These are phyloP conservation scores for Bonia amplexicaulis DNA, from an alignment of 176 grass and related monocot genomes.

Conservation along the genomic window DNA sequence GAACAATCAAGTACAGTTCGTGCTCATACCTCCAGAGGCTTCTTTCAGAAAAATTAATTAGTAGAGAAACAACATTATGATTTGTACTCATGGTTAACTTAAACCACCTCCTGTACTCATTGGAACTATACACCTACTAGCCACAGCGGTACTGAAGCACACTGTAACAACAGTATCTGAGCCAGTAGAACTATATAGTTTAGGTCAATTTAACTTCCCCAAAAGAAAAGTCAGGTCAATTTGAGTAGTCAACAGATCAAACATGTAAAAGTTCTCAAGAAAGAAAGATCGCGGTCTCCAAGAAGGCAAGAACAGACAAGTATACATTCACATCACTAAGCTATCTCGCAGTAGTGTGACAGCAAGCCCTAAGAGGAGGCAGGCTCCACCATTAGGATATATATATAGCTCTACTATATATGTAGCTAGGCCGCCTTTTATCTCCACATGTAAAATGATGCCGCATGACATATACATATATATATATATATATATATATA, in stretches of 20 bases:
- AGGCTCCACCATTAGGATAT: constrained; percentile 1
- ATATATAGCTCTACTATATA: neutral
- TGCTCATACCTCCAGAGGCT: neutral
- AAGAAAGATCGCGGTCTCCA: constrained; percentile 38
- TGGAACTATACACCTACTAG: neutral
- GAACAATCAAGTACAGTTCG: constrained; percentile 21
- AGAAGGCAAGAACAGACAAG: constrained; percentile 47
- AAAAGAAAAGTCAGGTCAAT: constrained; percentile 43
- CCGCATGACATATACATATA: constrained; percentile 6
- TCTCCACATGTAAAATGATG: constrained; percentile 25
- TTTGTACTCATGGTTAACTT: neutral
- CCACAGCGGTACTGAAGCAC: neutral
- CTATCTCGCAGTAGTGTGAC: constrained; percentile 26
- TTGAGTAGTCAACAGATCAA: constrained; percentile 36
- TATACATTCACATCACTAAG: constrained; percentile 23
- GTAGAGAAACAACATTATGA: neutral
- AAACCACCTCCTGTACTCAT: neutral
- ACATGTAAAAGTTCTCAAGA: constrained; percentile 36
- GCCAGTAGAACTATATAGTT: constrained; percentile 14
- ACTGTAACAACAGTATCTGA: constrained; percentile 7
- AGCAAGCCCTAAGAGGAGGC: constrained; percentile 10
- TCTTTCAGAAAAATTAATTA: neutral
- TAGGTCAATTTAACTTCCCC: constrained; percentile 35
- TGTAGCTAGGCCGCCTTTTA: neutral
- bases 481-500: constrained; percentile 1